These are phyloP conservation scores for Metschnikowia proteae DNA, from an alignment of 805 yeast species.

Conservation along the genomic window DNA sequence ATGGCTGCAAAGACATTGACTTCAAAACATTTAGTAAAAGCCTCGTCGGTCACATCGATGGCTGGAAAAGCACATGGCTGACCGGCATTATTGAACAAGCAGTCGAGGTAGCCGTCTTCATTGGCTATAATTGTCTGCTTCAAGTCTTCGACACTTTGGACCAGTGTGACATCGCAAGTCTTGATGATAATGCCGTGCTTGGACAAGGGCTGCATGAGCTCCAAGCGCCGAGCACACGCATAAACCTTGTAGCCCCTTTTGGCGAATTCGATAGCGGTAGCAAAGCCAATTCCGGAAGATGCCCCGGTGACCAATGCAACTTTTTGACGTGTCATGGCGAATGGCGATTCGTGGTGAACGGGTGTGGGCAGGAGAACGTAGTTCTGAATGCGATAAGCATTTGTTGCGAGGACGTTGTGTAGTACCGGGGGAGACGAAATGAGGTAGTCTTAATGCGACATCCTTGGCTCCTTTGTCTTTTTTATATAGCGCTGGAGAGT, in stretches of 20 bases:
- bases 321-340: constrained; percentile 23
- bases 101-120: constrained; percentile 50
- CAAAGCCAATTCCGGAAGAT: constrained; percentile 56
- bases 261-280: constrained; percentile 45
- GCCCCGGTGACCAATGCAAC: constrained; percentile 58
- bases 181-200: constrained; percentile 46
- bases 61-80: constrained; percentile 72
- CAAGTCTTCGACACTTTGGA: constrained; percentile 44
- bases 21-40: constrained; percentile 47
- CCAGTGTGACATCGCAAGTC: constrained; percentile 54
- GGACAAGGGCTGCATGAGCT: constrained; percentile 52
- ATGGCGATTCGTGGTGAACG: not conserved
- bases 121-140: constrained; percentile 39
- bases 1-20: constrained; percentile 73
- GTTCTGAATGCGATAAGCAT: not conserved
- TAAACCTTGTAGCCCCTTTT: constrained; percentile 54
- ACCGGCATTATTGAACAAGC: constrained; percentile 75
- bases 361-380: not conserved
- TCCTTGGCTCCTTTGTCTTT: too few relatives aligned
- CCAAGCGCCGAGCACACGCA: constrained; percentile 70
- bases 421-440: not conserved
- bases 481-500: too few relatives aligned
- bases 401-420: not conserved
- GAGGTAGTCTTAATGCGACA: too few relatives aligned
- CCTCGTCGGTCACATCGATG: constrained; percentile 57